Conservation (phyloP, 164 flowering plant species). For the Nymphaea thermarum region DNA sequence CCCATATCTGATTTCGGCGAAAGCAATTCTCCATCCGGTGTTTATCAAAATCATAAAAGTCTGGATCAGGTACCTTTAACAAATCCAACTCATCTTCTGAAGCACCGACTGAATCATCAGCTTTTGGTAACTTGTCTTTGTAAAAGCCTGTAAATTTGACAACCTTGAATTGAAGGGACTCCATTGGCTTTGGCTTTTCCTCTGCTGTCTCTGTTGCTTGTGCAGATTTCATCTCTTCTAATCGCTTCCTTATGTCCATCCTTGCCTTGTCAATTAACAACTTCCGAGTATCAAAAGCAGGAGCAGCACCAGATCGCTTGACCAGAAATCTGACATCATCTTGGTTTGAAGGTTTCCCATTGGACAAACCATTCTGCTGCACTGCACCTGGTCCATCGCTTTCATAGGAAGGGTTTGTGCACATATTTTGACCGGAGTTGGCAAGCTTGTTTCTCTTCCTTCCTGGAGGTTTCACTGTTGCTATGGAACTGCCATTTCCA, state of each 20-base stretch:
- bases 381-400: neutral
- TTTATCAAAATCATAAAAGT: slow-evolving; percentile 40
- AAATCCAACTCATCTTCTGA: neutral
- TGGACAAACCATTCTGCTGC: neutral
- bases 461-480: neutral
- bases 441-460: neutral
- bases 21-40: slow-evolving; percentile 78
- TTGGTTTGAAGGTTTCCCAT: neutral
- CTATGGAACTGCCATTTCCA: neutral
- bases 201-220: slow-evolving; percentile 16
- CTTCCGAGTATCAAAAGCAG: slow-evolving; percentile 58
- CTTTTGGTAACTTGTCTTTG: slow-evolving; percentile 10
- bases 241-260: slow-evolving; percentile 45
- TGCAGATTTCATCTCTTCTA: slow-evolving; percentile 39
- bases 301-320: slow-evolving; percentile 25
- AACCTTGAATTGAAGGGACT: no score
- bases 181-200: neutral
- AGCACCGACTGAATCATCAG: slow-evolving; percentile 10
- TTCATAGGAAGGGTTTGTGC: neutral
- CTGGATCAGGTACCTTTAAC: slow-evolving; percentile 34
- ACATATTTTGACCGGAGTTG: neutral
- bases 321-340: slow-evolving; percentile 1
- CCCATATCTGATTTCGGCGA: slow-evolving; percentile 89
- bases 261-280: slow-evolving; percentile 66
- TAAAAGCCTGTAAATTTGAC: neutral